Percentiles rank a stretch among this genome's conserved stretches.
Evolutionary conservation across 2,329 filamentous ascomycete species (phyloP).

Genomic region (Trematosphaeria pertusa): DNA sequence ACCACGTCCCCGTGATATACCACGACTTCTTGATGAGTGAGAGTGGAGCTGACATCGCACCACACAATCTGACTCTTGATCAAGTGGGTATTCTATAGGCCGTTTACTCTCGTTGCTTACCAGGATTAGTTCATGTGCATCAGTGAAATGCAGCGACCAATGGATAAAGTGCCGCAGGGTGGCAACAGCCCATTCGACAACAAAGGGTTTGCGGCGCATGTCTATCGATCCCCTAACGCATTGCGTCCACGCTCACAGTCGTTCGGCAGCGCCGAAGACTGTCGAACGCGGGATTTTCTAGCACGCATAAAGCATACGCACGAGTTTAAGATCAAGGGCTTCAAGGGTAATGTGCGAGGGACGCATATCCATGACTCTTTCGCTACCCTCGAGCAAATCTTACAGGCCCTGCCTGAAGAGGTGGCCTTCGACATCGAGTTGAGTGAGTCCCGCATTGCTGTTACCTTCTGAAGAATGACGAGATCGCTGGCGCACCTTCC

Average conservation of each 20-base stretch:
- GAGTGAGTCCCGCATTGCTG: too few species aligned
- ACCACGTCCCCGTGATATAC: conserved; percentile 50
- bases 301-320: not conserved
- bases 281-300: too few species aligned
- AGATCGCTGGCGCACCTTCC: too few species aligned
- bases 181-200: too few species aligned
- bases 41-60: conserved; percentile 49
- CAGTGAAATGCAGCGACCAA: too few species aligned
- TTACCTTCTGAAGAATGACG: too few species aligned
- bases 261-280: too few species aligned
- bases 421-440: not conserved
- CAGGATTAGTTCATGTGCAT: not conserved
- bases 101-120: too few species aligned
- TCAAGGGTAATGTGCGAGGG: not conserved
- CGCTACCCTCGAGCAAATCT: not conserved
- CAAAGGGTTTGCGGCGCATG: too few species aligned
- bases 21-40: conserved; percentile 55
- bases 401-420: not conserved
- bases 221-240: too few species aligned
- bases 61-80: not conserved
- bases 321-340: not conserved
- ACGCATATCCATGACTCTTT: not conserved
- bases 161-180: too few species aligned
- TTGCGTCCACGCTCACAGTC: too few species aligned
- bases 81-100: not conserved